These are phyloP conservation scores for Trypanosoma avium DNA, from an alignment of 208 protist genomes.

Conservation along the genomic window DNA sequence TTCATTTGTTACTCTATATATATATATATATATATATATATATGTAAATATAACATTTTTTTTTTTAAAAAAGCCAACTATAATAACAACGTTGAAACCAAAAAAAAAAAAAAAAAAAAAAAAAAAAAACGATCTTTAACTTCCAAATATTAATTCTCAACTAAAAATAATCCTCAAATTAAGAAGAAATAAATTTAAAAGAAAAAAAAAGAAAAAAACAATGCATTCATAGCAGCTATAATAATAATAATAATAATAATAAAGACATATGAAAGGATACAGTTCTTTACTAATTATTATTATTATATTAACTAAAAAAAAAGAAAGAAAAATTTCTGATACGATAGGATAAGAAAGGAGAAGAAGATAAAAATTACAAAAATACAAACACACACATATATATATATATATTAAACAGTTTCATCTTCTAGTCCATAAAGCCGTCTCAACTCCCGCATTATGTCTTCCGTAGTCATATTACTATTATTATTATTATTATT, in stretches of 20 bases:
- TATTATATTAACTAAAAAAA: constrained; percentile 25
- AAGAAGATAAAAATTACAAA: constrained; percentile 1
- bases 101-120: constrained; percentile 1
- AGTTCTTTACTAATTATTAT: no score
- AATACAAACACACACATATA: neutral
- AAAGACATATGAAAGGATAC: no score
- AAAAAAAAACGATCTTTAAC: no score
- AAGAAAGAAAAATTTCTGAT: neutral
- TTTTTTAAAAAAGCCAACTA: neutral
- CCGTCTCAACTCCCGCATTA: constrained; percentile 6
- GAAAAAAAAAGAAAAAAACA: constrained; percentile 11
- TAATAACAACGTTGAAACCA: constrained; percentile 3
- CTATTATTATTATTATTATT: neutral
- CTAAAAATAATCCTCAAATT: neutral
- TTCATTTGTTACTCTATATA: neutral
- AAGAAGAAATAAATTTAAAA: constrained; percentile 13
- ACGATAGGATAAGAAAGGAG: constrained; percentile 10
- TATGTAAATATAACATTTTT: no score
- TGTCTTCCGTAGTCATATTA: constrained; percentile 10
- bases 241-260: no score
- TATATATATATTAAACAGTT: neutral
- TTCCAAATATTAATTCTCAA: no score
- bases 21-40: no score
- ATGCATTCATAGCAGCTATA: no score
- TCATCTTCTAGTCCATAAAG: constrained; percentile 13